phyloP scores from a whole-genome alignment of 352 stramenopile species.

The Phytopythium vexans region DNA sequence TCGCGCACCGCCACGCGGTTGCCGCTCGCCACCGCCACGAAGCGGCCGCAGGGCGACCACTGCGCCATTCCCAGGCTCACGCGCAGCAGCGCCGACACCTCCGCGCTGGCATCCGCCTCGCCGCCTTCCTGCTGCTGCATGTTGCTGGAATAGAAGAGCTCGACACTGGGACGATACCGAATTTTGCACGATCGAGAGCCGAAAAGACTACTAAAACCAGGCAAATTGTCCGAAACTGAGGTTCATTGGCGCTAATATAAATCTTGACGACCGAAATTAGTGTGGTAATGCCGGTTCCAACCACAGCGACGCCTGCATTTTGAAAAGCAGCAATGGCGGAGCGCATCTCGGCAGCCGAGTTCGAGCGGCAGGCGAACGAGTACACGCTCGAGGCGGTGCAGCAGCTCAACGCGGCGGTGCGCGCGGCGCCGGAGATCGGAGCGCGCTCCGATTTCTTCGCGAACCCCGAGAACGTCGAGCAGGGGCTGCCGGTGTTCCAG shows the following conservation, averaged over 20 bases:
- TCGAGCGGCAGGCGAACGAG: conserved; percentile 60
- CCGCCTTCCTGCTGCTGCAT: too few species aligned
- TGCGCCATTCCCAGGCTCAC: conserved; percentile 53
- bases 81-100: conserved; percentile 54
- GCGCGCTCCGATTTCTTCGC: conserved; percentile 62
- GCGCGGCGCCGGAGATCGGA: conserved; percentile 41
- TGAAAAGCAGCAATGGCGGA: conserved; percentile 12
- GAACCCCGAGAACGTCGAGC: conserved; percentile 49
- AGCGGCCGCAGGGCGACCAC: conserved; percentile 64
- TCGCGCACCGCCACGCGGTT: conserved; percentile 65
- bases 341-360: conserved; percentile 50
- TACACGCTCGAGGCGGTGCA: conserved; percentile 62
- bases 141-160: too few species aligned
- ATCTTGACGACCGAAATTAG: too few species aligned
- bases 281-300: not conserved
- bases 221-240: too few species aligned
- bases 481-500: conserved; percentile 68
- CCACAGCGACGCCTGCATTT: not conserved
- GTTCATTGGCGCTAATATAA: too few species aligned
- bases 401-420: conserved; percentile 61
- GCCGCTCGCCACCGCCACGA: conserved; percentile 42
- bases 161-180: too few species aligned
- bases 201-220: too few species aligned
- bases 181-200: too few species aligned
- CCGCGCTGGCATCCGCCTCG: conserved; percentile 2